A percentile compares a stretch with the other conserved stretches of the same genome.
These are phyloP conservation scores for Aureobasidium subglaciale DNA, from an alignment of 2,329 filamentous ascomycete genomes.

Conservation along the genomic window DNA sequence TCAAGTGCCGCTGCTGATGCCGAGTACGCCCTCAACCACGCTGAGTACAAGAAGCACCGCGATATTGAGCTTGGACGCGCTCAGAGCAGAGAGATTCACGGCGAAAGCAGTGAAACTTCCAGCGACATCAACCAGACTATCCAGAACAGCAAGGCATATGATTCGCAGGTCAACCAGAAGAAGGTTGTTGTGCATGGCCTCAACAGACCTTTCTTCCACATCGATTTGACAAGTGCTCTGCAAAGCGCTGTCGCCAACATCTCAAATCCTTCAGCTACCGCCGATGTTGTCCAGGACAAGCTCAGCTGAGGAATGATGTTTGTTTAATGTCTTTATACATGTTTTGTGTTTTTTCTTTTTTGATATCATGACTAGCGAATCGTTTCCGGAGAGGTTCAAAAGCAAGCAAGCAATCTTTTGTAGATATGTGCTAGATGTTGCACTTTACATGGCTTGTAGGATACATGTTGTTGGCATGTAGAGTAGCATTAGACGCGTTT, in stretches of 20 bases:
- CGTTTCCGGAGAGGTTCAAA: not conserved
- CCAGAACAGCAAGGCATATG: conserved; percentile 39
- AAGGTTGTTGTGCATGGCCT: conserved; percentile 72
- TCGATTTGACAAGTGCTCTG: conserved; percentile 81
- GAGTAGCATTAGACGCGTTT: not conserved
- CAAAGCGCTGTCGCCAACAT: conserved; percentile 81
- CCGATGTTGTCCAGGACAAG: conserved; percentile 10
- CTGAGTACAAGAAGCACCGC: conserved; percentile 28
- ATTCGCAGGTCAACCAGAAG: conserved; percentile 27
- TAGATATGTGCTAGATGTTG: conserved; percentile 3
- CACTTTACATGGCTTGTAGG: not conserved
- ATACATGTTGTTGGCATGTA: not conserved
- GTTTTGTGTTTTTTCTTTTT: not conserved
- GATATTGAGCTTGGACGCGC: conserved; percentile 27
- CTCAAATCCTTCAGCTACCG: not conserved
- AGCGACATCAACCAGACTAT: conserved; percentile 27
- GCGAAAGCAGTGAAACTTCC: conserved; percentile 21
- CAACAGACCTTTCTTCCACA: conserved; percentile 86
- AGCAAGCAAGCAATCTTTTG: conserved; percentile 1
- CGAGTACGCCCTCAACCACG: conserved; percentile 55
- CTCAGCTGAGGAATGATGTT: not conserved
- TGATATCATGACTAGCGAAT: not conserved
- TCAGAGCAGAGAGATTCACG: conserved; percentile 20
- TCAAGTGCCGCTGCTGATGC: conserved; percentile 63
- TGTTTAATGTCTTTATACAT: not conserved